Conservation (phyloP, 805 yeast genomes). For the Barnettozyma siamensis region DNA sequence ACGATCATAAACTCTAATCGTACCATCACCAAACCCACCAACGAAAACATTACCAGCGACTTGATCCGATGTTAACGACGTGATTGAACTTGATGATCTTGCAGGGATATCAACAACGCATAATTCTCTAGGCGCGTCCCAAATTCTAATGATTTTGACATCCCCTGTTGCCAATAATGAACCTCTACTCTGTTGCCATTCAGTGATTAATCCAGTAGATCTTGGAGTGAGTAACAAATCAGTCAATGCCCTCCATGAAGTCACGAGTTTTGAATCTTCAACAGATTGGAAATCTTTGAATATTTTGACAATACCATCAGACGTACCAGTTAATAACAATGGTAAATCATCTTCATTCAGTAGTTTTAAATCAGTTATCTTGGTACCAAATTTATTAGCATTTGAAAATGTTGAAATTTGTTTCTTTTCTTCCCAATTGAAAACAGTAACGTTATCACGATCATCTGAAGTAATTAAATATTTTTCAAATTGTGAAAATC, state of each 20-base stretch:
- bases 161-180: conserved; percentile 90
- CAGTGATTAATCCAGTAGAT: conserved; percentile 78
- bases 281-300: conserved; percentile 67
- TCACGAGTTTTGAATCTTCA: conserved; percentile 53
- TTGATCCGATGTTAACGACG: conserved; percentile 89
- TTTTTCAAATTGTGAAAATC: conserved; percentile 88
- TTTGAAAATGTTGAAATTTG: conserved; percentile 67
- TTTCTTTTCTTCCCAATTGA: conserved; percentile 75
- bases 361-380: conserved; percentile 78
- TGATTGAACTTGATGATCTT: conserved; percentile 81
- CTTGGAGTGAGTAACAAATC: conserved; percentile 77
- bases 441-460: conserved; percentile 73
- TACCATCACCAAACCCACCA: conserved; percentile 91
- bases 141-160: conserved; percentile 80
- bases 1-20: conserved; percentile 84
- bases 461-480: conserved; percentile 77
- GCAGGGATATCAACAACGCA: conserved; percentile 88
- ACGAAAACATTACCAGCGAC: conserved; percentile 87
- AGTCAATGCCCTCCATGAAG: conserved; percentile 91
- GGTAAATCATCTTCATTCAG: conserved; percentile 92
- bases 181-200: conserved; percentile 97
- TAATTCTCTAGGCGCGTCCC: conserved; percentile 96
- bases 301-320: conserved; percentile 90
- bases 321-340: conserved; percentile 77
- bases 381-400: conserved; percentile 82